Percentiles rank a stretch among this genome's conserved stretches.
These are phyloP conservation scores for maize (Zea mays) DNA, from an alignment of 176 grass and related monocot species.

Conservation along the genomic window Zm-B73-REFERENCE-NAM-5.0 NC_050097.1:53859501-53860000, in stretches of 20 bases:
- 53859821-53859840: slow-evolving; percentile 94
- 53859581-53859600: too few species aligned
- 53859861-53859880: background rate
- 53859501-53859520: too few species aligned
- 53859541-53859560: too few species aligned
- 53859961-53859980: background rate
- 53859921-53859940: background rate
- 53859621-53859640: too few species aligned
- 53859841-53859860: background rate
- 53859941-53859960: background rate
- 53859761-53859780: slow-evolving; percentile 98
- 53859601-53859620: too few species aligned
- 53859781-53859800: background rate
- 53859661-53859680: background rate
- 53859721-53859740: slow-evolving; percentile 36
- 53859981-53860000: background rate
- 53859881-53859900: too few species aligned
- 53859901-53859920: background rate
- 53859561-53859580: too few species aligned
- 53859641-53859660: slow-evolving; percentile 4
- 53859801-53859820: slow-evolving; percentile 14
- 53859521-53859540: too few species aligned
- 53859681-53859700: background rate
- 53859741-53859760: slow-evolving; percentile 62
- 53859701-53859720: slow-evolving; percentile 30